Percentiles rank a stretch among this genome's conserved stretches.
Evolutionary conservation across 2,329 filamentous ascomycete genomes (phyloP).

Genomic region (Colletotrichum kahawae): DNA sequence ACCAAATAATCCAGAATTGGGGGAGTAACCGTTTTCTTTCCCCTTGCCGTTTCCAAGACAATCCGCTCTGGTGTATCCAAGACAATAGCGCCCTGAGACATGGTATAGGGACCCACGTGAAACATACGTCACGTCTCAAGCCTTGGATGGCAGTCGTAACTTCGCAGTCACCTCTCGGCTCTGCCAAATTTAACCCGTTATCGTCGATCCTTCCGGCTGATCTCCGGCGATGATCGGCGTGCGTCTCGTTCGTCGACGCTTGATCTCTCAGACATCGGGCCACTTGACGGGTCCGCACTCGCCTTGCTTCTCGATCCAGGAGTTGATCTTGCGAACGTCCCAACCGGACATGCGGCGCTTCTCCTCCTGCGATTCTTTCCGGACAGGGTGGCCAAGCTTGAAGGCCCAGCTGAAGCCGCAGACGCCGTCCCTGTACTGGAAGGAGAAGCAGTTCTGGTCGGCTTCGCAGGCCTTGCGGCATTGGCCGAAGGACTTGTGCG

Average conservation of each 20-base stretch:
- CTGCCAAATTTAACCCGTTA: background rate
- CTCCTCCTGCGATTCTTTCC: constrained; percentile 30
- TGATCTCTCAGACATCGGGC: constrained; percentile 27
- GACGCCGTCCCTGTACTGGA: constrained; percentile 40
- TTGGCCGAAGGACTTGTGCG: constrained; percentile 44
- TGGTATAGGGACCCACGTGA: background rate
- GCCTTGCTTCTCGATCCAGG: constrained; percentile 42
- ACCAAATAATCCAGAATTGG: background rate
- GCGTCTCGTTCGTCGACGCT: background rate
- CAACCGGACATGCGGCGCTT: constrained; percentile 44
- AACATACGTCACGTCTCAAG: constrained; percentile 13
- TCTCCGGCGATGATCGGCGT: background rate
- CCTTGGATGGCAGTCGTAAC: background rate
- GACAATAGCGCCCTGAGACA: background rate
- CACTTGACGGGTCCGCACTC: constrained; percentile 38
- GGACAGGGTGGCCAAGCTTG: constrained; percentile 42
- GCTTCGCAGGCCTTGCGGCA: constrained; percentile 51
- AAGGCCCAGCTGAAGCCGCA: constrained; percentile 41
- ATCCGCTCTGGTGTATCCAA: background rate
- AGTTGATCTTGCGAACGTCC: constrained; percentile 43
- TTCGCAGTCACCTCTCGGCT: background rate
- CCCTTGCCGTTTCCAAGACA: background rate
- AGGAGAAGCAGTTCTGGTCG: constrained; percentile 44
- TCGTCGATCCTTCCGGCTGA: background rate
- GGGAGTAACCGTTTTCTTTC: background rate